A percentile compares a stretch with the other conserved stretches of the same genome.
Conservation (phyloP, 2,329 filamentous ascomycete species). For the Verticillium tricorpus region DNA sequence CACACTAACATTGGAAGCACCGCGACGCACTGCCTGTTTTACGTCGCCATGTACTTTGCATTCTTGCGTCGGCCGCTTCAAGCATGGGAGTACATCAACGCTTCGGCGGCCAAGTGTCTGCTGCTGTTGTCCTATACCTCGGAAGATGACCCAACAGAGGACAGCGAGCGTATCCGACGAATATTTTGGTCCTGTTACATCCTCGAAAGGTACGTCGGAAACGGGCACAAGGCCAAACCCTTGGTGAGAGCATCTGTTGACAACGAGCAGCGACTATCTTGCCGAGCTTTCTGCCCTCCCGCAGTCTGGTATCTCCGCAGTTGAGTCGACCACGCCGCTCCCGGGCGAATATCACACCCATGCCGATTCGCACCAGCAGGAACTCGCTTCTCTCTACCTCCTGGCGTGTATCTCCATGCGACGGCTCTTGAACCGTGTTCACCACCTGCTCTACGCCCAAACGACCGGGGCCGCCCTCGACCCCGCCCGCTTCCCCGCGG, state of each 20-base stretch:
- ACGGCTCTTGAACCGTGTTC: constrained; percentile 40
- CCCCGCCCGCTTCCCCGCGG: constrained; percentile 37
- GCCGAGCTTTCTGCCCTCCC: constrained; percentile 47
- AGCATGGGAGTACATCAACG: constrained; percentile 47
- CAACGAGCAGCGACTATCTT: constrained; percentile 38
- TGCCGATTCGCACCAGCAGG: constrained; percentile 27
- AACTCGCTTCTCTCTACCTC: constrained; percentile 47
- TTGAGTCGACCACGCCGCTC: constrained; percentile 44
- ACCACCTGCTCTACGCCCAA: constrained; percentile 43
- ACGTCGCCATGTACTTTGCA: constrained; percentile 44
- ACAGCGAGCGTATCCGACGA: constrained; percentile 41
- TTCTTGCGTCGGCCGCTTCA: constrained; percentile 45
- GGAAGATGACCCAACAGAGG: constrained; percentile 27
- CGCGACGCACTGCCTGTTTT: constrained; percentile 45
- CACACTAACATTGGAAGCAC: constrained; percentile 41
- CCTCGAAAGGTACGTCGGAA: constrained; percentile 37
- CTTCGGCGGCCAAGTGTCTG: constrained; percentile 44
- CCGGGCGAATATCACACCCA: constrained; percentile 44
- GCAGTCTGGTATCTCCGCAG: constrained; percentile 43
- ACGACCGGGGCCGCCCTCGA: constrained; percentile 40
- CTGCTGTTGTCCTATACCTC: constrained; percentile 40
- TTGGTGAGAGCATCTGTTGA: neutral
- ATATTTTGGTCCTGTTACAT: constrained; percentile 55
- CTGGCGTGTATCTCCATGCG: constrained; percentile 49
- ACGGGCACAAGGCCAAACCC: neutral